phyloP scores from a whole-genome alignment of 345 rosid genomes.

The Triadica sebifera region DNA sequence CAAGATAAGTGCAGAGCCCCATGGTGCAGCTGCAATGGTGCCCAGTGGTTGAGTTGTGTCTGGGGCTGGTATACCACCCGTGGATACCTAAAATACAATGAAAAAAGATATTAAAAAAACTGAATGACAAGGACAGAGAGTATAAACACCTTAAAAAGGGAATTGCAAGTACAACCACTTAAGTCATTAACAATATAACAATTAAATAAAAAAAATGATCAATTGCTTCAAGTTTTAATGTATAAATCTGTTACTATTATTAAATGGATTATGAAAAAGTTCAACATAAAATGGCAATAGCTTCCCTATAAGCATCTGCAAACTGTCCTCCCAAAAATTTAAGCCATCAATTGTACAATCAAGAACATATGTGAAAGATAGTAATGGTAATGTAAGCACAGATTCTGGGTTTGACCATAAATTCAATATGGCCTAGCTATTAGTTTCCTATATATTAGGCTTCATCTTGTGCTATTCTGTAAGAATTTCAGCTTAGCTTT shows the following conservation, averaged over 20 bases:
- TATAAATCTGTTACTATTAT: not conserved
- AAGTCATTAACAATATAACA: not conserved
- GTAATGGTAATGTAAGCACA: too few species aligned
- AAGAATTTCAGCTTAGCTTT: too few species aligned
- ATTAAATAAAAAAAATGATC: not conserved
- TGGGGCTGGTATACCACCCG: slow-evolving; percentile 88
- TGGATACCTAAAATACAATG: slow-evolving; percentile 46
- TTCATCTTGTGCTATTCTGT: too few species aligned
- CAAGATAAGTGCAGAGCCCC: slow-evolving; percentile 98
- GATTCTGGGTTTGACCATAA: too few species aligned
- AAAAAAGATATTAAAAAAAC: slow-evolving; percentile 38
- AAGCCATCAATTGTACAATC: too few species aligned
- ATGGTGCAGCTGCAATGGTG: slow-evolving; percentile 94
- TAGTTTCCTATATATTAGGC: too few species aligned
- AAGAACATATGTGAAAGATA: not conserved
- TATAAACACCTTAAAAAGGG: too few species aligned
- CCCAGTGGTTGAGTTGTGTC: slow-evolving; percentile 70
- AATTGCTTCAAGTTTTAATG: not conserved
- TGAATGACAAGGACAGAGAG: too few species aligned
- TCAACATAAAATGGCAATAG: too few species aligned
- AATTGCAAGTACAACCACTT: not conserved
- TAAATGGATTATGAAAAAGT: not conserved
- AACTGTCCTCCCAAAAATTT: too few species aligned
- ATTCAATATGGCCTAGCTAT: too few species aligned
- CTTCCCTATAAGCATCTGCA: not conserved